Conservation (phyloP, 2,329 filamentous ascomycete genomes). For the Aspergillus floridensis region DNA sequence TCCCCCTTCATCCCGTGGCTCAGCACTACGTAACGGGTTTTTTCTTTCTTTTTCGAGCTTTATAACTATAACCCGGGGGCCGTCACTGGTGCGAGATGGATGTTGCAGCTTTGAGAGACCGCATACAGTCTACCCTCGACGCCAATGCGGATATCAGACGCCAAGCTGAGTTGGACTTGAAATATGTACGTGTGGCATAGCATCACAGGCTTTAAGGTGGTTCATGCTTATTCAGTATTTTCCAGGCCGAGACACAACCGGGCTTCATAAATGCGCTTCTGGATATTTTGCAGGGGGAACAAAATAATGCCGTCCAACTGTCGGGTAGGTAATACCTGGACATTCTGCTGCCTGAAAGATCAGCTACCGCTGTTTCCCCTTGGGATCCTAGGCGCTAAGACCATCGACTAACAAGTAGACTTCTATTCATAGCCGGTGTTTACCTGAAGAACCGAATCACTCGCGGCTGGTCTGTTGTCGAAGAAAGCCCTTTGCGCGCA, state of each 20-base stretch:
- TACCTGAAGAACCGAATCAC: conserved; percentile 98
- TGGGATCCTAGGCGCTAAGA: conserved; percentile 10
- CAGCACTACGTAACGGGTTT: conserved; percentile 22
- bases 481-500: conserved; percentile 70
- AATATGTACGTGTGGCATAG: conserved; percentile 53
- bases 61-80: conserved; percentile 33
- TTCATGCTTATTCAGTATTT: conserved; percentile 9
- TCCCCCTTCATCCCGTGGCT: conserved; percentile 11
- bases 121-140: conserved; percentile 64
- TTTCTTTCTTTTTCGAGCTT: conserved; percentile 24
- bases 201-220: not conserved
- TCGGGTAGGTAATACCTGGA: conserved; percentile 65
- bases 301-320: conserved; percentile 77
- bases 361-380: conserved; percentile 11
- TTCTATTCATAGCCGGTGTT: conserved; percentile 68
- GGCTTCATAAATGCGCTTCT: conserved; percentile 89
- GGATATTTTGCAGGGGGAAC: conserved; percentile 85
- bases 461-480: conserved; percentile 79
- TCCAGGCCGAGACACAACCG: conserved; percentile 80
- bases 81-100: conserved; percentile 52
- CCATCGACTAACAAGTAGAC: conserved; percentile 12
- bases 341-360: conserved; percentile 4
- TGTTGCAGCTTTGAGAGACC: conserved; percentile 59
- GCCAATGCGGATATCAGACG: conserved; percentile 60
- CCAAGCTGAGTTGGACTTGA: conserved; percentile 63